Evolutionary conservation across 805 yeast species (phyloP).

Genomic region (Metschnikowia koreensis): DNA sequence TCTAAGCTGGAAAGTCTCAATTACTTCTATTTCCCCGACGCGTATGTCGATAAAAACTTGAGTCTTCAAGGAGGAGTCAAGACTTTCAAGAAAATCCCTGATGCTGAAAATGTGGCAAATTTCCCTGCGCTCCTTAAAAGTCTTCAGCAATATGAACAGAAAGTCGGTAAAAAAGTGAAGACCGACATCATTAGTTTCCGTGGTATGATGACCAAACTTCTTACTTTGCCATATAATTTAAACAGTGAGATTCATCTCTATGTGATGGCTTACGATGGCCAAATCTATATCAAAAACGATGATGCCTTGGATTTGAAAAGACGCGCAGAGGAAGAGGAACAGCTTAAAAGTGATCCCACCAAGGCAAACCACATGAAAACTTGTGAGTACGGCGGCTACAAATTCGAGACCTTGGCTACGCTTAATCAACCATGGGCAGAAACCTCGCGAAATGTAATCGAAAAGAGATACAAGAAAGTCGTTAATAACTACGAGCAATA

Average conservation of each 20-base stretch:
- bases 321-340: slow-evolving; percentile 22
- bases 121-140: slow-evolving; percentile 59
- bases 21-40: slow-evolving; percentile 82
- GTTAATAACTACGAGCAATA: slow-evolving; percentile 78
- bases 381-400: slow-evolving; percentile 69
- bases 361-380: slow-evolving; percentile 32
- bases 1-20: slow-evolving; percentile 52
- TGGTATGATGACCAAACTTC: slow-evolving; percentile 74
- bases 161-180: slow-evolving; percentile 43
- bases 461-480: slow-evolving; percentile 54
- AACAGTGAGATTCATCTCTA: slow-evolving; percentile 60
- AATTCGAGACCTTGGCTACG: slow-evolving; percentile 80
- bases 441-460: slow-evolving; percentile 64
- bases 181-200: slow-evolving; percentile 79
- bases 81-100: slow-evolving; percentile 56
- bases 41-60: slow-evolving; percentile 54
- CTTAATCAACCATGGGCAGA: slow-evolving; percentile 73
- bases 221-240: slow-evolving; percentile 62
- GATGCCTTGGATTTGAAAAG: slow-evolving; percentile 37
- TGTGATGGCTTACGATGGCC: slow-evolving; percentile 71
- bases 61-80: slow-evolving; percentile 67
- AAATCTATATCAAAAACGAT: slow-evolving; percentile 58
- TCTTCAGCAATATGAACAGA: slow-evolving; percentile 54
- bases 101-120: slow-evolving; percentile 50
- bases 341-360: slow-evolving; percentile 14